These are phyloP conservation scores for Rosellinia necatrix DNA, from an alignment of 2,329 filamentous ascomycete species.

Conservation along the genomic window DNA sequence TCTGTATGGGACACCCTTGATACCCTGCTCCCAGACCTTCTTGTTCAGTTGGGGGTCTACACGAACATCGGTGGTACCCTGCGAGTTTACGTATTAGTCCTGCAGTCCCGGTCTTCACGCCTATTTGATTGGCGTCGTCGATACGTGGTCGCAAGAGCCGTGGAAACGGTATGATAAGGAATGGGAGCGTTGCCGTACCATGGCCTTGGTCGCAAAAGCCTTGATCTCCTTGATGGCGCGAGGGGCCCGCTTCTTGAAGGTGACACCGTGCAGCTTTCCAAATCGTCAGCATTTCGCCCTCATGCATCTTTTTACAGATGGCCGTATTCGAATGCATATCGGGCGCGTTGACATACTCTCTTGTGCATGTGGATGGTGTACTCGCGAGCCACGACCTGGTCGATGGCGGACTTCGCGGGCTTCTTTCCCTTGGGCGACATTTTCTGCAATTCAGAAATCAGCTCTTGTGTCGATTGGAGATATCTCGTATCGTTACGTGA, in stretches of 20 bases:
- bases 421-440: constrained; percentile 72
- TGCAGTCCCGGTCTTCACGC: not conserved
- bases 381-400: constrained; percentile 98
- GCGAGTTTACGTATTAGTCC: constrained; percentile 35
- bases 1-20: constrained; percentile 98
- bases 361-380: constrained; percentile 99
- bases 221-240: constrained; percentile 99
- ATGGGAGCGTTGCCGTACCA: constrained; percentile 70
- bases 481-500: constrained; percentile 4
- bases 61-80: constrained; percentile 97
- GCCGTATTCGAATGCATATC: constrained; percentile 4
- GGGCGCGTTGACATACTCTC: constrained; percentile 72
- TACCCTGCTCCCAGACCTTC: constrained; percentile 99
- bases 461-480: constrained; percentile 13
- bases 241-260: constrained; percentile 99
- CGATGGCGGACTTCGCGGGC: constrained; percentile 87
- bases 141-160: not conserved
- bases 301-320: not conserved
- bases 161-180: not conserved
- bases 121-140: not conserved
- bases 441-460: constrained; percentile 38
- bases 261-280: constrained; percentile 86
- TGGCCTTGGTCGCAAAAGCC: constrained; percentile 87
- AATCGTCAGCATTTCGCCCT: constrained; percentile 41
- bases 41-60: constrained; percentile 99